Conservation (phyloP, 352 stramenopile species). For the Globisporangium apiculatum region DNA sequence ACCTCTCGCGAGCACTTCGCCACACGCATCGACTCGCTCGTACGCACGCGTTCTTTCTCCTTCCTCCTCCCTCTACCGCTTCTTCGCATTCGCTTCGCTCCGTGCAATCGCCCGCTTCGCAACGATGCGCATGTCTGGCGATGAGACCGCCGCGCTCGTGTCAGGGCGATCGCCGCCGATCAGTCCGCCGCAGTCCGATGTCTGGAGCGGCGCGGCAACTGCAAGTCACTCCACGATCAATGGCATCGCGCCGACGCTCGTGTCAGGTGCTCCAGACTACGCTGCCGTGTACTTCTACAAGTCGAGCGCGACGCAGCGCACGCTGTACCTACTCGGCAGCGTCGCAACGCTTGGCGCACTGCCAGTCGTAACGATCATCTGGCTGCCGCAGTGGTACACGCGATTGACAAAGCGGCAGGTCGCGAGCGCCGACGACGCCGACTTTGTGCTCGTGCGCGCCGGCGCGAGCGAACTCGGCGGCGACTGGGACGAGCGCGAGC, state of each 20-base stretch:
- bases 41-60: no score
- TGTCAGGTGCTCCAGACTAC: slow-evolving; percentile 29
- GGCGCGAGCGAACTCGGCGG: slow-evolving; percentile 3
- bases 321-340: slow-evolving; percentile 34
- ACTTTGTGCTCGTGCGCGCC: slow-evolving; percentile 42
- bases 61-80: no score
- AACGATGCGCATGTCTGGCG: slow-evolving; percentile 2
- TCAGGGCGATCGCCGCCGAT: slow-evolving; percentile 3
- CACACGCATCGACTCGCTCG: no score
- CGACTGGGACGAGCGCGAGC: slow-evolving; percentile 36
- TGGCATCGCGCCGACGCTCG: slow-evolving; percentile 8
- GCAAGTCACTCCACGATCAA: not conserved
- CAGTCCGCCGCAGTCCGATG: not conserved
- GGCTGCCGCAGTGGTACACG: slow-evolving; percentile 54
- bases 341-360: slow-evolving; percentile 35
- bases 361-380: slow-evolving; percentile 32
- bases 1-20: no score
- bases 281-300: slow-evolving; percentile 34
- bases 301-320: slow-evolving; percentile 22
- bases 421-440: slow-evolving; percentile 29
- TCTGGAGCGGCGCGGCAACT: not conserved
- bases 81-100: no score
- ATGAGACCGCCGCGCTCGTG: slow-evolving; percentile 12
- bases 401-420: slow-evolving; percentile 41
- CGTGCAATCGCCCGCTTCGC: no score